Evolutionary conservation across 805 yeast genomes (phyloP).

Genomic region (Candida cerambycidarum): DNA sequence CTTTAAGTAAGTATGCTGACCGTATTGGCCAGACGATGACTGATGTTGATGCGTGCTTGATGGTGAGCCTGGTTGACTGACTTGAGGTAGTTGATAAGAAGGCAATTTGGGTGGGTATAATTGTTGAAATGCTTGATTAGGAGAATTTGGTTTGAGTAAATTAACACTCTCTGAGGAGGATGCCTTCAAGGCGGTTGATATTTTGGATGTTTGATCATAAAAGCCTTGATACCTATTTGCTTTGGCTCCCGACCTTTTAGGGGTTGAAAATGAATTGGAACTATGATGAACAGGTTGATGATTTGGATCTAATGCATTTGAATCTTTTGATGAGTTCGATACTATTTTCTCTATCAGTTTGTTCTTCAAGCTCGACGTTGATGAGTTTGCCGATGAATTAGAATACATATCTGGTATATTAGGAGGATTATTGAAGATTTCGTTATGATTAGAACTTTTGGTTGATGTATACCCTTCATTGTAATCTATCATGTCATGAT

Average conservation of each 20-base stretch:
- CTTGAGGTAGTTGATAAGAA: neutral
- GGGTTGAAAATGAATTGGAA: constrained; percentile 14
- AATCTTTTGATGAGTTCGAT: constrained; percentile 35
- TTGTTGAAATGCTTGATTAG: constrained; percentile 11
- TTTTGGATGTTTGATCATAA: constrained; percentile 44
- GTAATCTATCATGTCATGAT: neutral
- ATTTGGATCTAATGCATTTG: constrained; percentile 10
- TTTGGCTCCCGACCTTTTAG: constrained; percentile 40
- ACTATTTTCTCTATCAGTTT: constrained; percentile 30
- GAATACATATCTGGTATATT: constrained; percentile 23
- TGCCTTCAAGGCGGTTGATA: constrained; percentile 44
- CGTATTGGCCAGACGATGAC: neutral
- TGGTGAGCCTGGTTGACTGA: neutral
- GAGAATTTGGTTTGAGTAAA: constrained; percentile 18
- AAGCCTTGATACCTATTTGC: constrained; percentile 49
- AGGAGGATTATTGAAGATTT: constrained; percentile 24
- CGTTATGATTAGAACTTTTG: constrained; percentile 11
- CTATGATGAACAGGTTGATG: constrained; percentile 2
- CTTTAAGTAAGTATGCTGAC: constrained; percentile 1
- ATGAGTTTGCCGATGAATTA: constrained; percentile 34
- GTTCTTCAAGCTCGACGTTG: constrained; percentile 29
- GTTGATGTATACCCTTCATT: neutral
- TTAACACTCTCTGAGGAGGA: constrained; percentile 27
- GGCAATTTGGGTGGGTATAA: constrained; percentile 2
- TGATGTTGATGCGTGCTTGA: neutral